A percentile compares a stretch with the other conserved stretches of the same genome.
Evolutionary conservation across 2,329 filamentous ascomycete genomes (phyloP).

Genomic region (Monilinia aucupariae): DNA sequence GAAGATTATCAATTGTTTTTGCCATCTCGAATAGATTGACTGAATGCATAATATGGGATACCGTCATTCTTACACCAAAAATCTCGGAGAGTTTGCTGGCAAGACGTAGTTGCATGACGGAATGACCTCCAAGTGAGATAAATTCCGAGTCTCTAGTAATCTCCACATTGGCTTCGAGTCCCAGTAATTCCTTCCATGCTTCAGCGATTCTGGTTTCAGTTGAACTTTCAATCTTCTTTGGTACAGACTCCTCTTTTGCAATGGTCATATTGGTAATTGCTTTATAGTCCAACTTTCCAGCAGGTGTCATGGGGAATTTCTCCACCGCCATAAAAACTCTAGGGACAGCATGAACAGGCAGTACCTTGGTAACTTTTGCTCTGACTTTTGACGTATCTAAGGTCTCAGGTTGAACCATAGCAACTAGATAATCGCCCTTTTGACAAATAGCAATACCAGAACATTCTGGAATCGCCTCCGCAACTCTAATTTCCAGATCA

Average conservation of each 20-base stretch:
- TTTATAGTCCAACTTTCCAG: constrained; percentile 36
- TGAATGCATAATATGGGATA: constrained; percentile 23
- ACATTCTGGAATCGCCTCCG: constrained; percentile 16
- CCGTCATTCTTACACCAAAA: constrained; percentile 19
- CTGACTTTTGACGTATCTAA: constrained; percentile 2
- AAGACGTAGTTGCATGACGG: constrained; percentile 29
- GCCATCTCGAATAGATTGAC: constrained; percentile 8
- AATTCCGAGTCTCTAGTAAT: constrained; percentile 27
- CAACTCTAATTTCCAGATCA: constrained; percentile 37
- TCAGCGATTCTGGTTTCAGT: constrained; percentile 14
- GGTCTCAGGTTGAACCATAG: constrained; percentile 29
- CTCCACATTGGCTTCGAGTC: constrained; percentile 3
- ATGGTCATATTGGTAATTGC: constrained; percentile 20
- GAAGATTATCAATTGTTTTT: constrained; percentile 1
- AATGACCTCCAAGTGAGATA: constrained; percentile 32
- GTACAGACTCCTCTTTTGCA: not conserved
- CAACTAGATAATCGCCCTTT: constrained; percentile 31
- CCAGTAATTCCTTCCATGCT: constrained; percentile 21
- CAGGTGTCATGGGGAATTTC: constrained; percentile 33
- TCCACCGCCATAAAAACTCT: constrained; percentile 27
- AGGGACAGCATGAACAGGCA: constrained; percentile 33
- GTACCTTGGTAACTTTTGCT: constrained; percentile 17
- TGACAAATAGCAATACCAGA: constrained; percentile 30
- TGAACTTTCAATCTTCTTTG: not conserved
- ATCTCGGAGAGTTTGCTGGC: constrained; percentile 17